Percentiles rank a stretch among this genome's conserved stretches.
phyloP scores from a whole-genome alignment of 306 rosid species.

The Comarum palustre region DNA sequence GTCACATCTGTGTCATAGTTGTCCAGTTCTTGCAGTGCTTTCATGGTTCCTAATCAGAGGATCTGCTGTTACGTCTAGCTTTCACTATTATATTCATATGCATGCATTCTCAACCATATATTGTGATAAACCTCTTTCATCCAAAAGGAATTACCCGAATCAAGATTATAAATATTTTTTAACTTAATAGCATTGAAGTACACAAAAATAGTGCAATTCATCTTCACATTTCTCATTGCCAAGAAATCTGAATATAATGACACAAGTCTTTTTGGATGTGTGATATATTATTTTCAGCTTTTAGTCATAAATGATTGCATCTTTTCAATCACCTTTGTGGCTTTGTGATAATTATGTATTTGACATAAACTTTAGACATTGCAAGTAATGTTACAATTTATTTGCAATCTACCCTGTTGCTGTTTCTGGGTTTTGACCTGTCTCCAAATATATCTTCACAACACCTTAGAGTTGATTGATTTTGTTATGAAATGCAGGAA shows the following conservation, averaged over 20 bases:
- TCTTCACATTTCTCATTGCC: background rate
- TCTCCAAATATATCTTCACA: background rate
- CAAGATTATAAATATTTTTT: background rate
- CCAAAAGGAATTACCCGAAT: background rate
- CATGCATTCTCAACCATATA: background rate
- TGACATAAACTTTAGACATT: background rate
- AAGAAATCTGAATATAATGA: background rate
- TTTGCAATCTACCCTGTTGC: background rate
- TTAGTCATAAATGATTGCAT: background rate
- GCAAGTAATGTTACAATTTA: background rate
- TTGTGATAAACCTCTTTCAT: background rate
- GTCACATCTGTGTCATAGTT: background rate
- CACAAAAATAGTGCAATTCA: background rate
- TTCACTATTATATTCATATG: background rate
- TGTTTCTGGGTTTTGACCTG: background rate
- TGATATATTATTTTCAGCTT: background rate
- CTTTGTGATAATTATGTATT: background rate
- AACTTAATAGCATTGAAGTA: background rate
- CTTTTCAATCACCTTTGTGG: background rate
- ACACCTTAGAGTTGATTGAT: slow-evolving; percentile 7
- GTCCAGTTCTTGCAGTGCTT: background rate
- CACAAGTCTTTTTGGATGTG: too few relatives aligned
- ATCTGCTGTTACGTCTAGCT: background rate
- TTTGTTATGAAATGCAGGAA: slow-evolving; percentile 55
- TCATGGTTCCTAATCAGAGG: background rate